Conservation (phyloP, 2,329 filamentous ascomycete species). For the Phialophora tarda region DNA sequence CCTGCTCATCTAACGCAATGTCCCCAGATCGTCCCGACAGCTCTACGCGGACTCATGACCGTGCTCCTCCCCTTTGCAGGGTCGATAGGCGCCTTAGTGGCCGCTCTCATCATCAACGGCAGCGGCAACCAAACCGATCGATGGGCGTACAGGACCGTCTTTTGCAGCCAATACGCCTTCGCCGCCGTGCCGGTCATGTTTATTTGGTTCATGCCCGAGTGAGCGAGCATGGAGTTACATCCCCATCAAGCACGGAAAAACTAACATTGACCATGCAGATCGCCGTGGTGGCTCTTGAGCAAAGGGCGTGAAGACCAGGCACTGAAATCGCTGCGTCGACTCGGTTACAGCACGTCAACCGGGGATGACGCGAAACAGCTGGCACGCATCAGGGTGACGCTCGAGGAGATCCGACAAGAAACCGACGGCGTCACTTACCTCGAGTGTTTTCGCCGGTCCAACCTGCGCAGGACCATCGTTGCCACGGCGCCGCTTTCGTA, state of each 20-base stretch:
- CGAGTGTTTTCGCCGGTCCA: conserved; percentile 49
- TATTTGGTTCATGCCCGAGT: conserved; percentile 34
- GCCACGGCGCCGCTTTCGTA: conserved; percentile 32
- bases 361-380: conserved; percentile 38
- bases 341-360: conserved; percentile 17
- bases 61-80: conserved; percentile 51
- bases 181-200: conserved; percentile 44
- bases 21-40: conserved; percentile 49
- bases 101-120: conserved; percentile 48
- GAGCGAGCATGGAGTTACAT: background rate
- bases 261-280: conserved; percentile 25
- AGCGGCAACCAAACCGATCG: conserved; percentile 47
- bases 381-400: conserved; percentile 44
- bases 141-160: conserved; percentile 53
- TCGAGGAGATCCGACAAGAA: conserved; percentile 39
- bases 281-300: conserved; percentile 50
- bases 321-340: conserved; percentile 41
- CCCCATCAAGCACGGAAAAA: background rate
- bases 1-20: conserved; percentile 32
- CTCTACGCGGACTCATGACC: conserved; percentile 56
- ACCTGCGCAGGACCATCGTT: conserved; percentile 51
- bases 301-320: conserved; percentile 45
- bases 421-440: conserved; percentile 48
- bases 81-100: conserved; percentile 49
- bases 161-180: conserved; percentile 52